These are phyloP conservation scores for Limnanthes douglasii DNA, from an alignment of 345 rosid species.

Conservation along the genomic window DNA sequence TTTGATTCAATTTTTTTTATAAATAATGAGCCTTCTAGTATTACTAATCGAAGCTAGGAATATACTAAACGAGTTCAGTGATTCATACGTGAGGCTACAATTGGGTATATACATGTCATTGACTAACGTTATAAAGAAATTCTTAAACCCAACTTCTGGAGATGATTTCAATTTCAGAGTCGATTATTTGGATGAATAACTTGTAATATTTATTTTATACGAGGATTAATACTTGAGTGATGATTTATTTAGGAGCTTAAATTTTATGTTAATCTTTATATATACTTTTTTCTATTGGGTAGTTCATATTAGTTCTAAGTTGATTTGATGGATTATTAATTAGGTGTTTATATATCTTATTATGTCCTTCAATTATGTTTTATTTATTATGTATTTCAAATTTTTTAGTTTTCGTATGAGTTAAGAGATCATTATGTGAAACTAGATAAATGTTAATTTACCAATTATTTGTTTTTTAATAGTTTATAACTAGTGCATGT, in stretches of 20 bases:
- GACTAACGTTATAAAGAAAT: constrained; percentile 82
- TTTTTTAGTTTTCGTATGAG: too few relatives aligned
- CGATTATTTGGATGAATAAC: constrained; percentile 86
- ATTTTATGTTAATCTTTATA: constrained; percentile 29
- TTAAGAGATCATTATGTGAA: too few relatives aligned
- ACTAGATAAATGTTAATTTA: too few relatives aligned
- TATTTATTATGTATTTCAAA: too few relatives aligned
- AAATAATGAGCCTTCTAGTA: constrained; percentile 80
- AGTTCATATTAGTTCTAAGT: too few relatives aligned
- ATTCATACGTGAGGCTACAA: constrained; percentile 76
- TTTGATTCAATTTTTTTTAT: too few relatives aligned
- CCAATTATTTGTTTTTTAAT: too few relatives aligned
- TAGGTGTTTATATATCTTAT: too few relatives aligned
- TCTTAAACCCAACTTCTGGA: constrained; percentile 76
- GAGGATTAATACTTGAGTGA: constrained; percentile 89
- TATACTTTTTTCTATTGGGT: background rate
- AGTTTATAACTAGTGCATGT: constrained; percentile 51
- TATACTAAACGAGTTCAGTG: constrained; percentile 82
- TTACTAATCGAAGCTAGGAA: constrained; percentile 73
- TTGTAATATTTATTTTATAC: constrained; percentile 56
- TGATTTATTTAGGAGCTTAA: constrained; percentile 61
- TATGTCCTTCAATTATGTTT: too few relatives aligned
- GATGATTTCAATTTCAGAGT: constrained; percentile 84
- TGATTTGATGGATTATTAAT: too few relatives aligned
- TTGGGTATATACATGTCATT: constrained; percentile 57